Evolutionary conservation across 2,329 filamentous ascomycete species (phyloP).

Genomic region (Epichloe coenophiala): DNA sequence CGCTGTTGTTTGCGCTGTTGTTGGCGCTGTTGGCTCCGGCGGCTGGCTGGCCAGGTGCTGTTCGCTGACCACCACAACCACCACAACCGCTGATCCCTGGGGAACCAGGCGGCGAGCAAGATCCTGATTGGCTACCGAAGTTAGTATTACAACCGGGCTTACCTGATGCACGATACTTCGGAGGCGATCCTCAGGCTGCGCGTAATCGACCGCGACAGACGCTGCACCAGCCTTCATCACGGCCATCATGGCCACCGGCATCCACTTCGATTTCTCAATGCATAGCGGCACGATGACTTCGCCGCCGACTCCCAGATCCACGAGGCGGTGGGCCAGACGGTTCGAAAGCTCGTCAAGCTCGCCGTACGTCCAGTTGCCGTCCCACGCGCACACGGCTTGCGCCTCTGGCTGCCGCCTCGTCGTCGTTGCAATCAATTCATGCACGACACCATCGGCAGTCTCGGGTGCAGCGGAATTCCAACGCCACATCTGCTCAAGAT

Average conservation of each 20-base stretch:
- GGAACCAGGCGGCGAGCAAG: constrained; percentile 8
- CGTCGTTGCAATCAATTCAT: neutral
- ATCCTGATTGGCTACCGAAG: constrained; percentile 6
- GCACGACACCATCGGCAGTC: neutral
- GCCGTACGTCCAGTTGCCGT: constrained; percentile 12
- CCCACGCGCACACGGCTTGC: constrained; percentile 11
- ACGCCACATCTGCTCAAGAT: constrained; percentile 2
- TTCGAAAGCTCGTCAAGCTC: constrained; percentile 11
- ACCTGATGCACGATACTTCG: constrained; percentile 6
- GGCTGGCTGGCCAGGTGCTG: constrained; percentile 6
- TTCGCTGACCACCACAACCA: constrained; percentile 5
- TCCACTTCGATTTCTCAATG: constrained; percentile 16
- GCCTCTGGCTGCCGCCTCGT: constrained; percentile 1
- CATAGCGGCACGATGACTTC: constrained; percentile 12
- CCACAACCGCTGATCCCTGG: constrained; percentile 4
- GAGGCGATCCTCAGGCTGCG: constrained; percentile 10
- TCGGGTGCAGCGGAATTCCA: constrained; percentile 1
- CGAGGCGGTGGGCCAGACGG: constrained; percentile 8
- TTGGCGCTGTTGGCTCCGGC: neutral
- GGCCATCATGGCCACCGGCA: constrained; percentile 13
- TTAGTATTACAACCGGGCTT: constrained; percentile 2
- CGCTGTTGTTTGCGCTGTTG: no score
- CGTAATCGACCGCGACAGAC: constrained; percentile 14
- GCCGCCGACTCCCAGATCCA: neutral
- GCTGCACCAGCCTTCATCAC: constrained; percentile 17